phyloP scores from a whole-genome alignment of 1,139 yeast genomes.

The Pneumocystis sp. region DNA sequence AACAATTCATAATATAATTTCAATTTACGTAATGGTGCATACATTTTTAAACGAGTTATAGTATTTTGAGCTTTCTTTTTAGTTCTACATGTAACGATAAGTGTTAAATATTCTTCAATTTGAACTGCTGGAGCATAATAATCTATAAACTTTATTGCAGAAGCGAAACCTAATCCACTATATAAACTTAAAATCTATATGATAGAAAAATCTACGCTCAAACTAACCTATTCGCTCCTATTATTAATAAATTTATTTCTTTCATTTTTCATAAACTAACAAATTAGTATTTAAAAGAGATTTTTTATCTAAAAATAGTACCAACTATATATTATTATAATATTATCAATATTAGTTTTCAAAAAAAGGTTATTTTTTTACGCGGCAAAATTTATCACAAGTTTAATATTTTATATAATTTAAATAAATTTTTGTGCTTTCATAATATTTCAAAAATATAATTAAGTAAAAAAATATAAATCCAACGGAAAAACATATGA shows the following conservation, averaged over 20 bases:
- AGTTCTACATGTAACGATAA: background rate
- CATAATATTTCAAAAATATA: too few relatives aligned
- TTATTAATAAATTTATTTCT: background rate
- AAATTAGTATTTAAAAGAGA: background rate
- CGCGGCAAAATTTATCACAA: too few relatives aligned
- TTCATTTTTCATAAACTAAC: background rate
- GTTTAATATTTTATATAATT: too few relatives aligned
- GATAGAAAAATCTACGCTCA: background rate
- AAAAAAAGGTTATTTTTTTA: too few relatives aligned
- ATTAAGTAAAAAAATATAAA: too few relatives aligned
- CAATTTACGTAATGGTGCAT: constrained; percentile 23
- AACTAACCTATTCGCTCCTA: background rate
- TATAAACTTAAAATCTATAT: background rate
- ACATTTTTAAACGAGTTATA: background rate
- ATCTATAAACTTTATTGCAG: background rate
- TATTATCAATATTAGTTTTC: background rate
- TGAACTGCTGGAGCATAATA: background rate
- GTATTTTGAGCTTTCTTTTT: background rate
- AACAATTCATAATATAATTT: constrained; percentile 78
- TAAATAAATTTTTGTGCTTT: background rate
- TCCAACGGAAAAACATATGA: too few relatives aligned
- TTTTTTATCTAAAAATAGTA: background rate
- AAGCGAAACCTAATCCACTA: background rate
- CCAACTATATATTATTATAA: background rate
- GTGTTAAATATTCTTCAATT: background rate